Evolutionary conservation across 2,329 filamentous ascomycete genomes (phyloP).

Genomic region (Juglanconis juglandina): DNA sequence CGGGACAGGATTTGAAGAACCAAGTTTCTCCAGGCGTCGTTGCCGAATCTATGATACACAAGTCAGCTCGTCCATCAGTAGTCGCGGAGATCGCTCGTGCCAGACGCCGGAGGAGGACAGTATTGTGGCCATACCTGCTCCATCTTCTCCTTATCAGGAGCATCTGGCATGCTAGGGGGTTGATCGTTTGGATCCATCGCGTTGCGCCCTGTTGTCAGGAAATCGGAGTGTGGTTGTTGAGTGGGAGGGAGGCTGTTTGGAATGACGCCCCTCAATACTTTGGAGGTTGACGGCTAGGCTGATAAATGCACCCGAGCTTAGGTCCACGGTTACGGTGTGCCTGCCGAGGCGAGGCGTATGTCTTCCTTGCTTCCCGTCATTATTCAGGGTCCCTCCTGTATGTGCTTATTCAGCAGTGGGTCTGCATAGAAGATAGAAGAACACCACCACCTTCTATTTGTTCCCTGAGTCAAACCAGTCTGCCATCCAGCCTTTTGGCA

Average conservation of each 20-base stretch:
- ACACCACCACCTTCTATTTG: too few species aligned
- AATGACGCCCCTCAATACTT: background rate
- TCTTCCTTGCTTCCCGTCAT: background rate
- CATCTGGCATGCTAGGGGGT: conserved; percentile 41
- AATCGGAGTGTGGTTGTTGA: background rate
- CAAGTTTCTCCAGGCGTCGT: conserved; percentile 49
- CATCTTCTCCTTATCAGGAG: conserved; percentile 57
- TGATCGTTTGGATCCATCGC: conserved; percentile 49
- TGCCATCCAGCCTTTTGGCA: too few species aligned
- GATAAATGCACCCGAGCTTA: conserved; percentile 12
- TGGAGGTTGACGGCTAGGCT: conserved; percentile 3
- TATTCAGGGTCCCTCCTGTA: background rate
- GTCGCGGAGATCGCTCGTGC: background rate
- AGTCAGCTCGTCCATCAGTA: background rate
- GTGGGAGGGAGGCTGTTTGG: background rate
- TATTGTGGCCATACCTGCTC: conserved; percentile 41
- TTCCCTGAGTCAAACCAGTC: too few species aligned
- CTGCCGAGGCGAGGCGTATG: too few species aligned
- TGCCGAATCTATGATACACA: conserved; percentile 39
- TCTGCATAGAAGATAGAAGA: too few species aligned
- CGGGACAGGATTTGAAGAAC: conserved; percentile 30
- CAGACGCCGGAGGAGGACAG: conserved; percentile 11
- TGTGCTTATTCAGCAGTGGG: too few species aligned
- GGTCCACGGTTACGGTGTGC: too few species aligned
- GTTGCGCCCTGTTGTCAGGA: background rate